Conservation (phyloP, 169 alveolate species). For the Theileria orientalis region DNA sequence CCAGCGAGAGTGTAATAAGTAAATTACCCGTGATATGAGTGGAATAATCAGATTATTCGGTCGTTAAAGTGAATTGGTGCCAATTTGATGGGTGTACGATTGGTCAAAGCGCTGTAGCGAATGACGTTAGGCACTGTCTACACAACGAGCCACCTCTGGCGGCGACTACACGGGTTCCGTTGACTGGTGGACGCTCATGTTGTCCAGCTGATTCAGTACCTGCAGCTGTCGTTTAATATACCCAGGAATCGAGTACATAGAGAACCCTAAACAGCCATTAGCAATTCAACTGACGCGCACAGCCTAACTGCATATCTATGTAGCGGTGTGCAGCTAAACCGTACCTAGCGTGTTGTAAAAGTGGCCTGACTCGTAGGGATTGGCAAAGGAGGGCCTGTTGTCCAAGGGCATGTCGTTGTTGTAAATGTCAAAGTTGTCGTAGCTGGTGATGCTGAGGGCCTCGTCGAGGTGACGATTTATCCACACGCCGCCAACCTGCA, state of each 20-base stretch:
- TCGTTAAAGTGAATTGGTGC: too few species aligned
- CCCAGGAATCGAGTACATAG: constrained; percentile 48
- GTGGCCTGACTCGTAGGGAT: constrained; percentile 52
- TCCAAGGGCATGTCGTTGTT: constrained; percentile 41
- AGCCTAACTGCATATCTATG: too few species aligned
- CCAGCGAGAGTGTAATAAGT: neutral
- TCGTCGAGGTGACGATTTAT: constrained; percentile 29
- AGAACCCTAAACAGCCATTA: constrained; percentile 17
- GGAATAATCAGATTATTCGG: too few species aligned
- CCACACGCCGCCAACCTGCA: neutral
- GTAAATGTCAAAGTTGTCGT: constrained; percentile 41
- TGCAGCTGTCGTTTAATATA: constrained; percentile 48
- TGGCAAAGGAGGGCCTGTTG: constrained; percentile 42
- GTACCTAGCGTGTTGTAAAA: constrained; percentile 63
- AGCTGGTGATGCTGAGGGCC: constrained; percentile 9
- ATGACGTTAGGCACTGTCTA: too few species aligned
- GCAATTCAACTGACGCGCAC: too few species aligned
- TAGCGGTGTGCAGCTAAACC: too few species aligned
- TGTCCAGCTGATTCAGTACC: constrained; percentile 58
- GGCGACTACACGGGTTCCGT: neutral
- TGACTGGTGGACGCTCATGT: constrained; percentile 23
- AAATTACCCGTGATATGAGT: too few species aligned
- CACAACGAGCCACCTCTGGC: too few species aligned
- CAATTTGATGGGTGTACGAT: too few species aligned
- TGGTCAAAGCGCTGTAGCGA: too few species aligned